Conservation (phyloP, 2,329 filamentous ascomycete species). For the Phaeosphaeriaceae sp. region DNA sequence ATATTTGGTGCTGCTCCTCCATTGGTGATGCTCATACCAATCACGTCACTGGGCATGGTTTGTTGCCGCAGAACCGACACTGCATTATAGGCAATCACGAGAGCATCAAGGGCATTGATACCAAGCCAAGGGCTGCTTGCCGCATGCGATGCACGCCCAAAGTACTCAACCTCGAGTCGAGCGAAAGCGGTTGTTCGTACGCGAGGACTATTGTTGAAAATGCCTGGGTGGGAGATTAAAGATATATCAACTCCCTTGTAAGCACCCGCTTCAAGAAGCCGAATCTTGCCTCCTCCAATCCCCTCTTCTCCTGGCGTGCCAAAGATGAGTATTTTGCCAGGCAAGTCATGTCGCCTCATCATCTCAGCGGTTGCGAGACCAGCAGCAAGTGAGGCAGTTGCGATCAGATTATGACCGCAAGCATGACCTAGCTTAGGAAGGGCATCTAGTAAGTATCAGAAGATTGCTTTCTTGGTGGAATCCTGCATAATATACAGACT, state of each 20-base stretch:
- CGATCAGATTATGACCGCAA: conserved; percentile 64
- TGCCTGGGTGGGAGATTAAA: conserved; percentile 8
- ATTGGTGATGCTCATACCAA: conserved; percentile 42
- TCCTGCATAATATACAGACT: neutral
- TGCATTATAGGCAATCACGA: conserved; percentile 41
- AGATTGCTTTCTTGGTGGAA: no score
- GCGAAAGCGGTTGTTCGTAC: conserved; percentile 13
- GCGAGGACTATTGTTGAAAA: conserved; percentile 9
- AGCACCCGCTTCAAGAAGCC: conserved; percentile 53
- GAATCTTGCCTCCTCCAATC: conserved; percentile 55
- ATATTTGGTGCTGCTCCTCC: conserved; percentile 45
- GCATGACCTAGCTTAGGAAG: conserved; percentile 60
- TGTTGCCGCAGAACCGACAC: conserved; percentile 48
- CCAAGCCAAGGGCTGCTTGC: conserved; percentile 50
- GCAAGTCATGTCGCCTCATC: conserved; percentile 51
- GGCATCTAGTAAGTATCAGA: conserved; percentile 44
- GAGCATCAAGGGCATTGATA: conserved; percentile 51
- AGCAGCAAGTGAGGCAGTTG: conserved; percentile 56
- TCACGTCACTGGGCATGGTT: conserved; percentile 49
- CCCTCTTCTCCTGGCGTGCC: conserved; percentile 64
- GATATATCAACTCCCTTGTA: conserved; percentile 18
- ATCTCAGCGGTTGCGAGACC: conserved; percentile 57
- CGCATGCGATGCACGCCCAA: conserved; percentile 45
- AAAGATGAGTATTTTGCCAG: conserved; percentile 56
- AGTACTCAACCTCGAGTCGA: conserved; percentile 29